Conservation (phyloP, 805 yeast species). For the Cyberlindnera americana region DNA sequence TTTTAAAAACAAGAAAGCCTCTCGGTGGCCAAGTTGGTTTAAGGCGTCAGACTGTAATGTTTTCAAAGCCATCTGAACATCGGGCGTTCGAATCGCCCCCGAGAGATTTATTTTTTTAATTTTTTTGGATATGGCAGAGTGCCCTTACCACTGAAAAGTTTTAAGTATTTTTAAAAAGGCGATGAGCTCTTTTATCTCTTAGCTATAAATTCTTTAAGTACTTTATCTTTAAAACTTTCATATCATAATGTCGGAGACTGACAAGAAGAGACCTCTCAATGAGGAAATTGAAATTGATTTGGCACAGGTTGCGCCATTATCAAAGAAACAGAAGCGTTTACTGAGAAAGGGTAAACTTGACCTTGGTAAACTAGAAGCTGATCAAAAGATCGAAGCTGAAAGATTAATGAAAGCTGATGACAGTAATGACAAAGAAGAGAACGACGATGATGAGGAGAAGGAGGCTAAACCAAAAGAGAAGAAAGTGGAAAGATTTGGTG, state of each 20-base stretch:
- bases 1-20: constrained; percentile 15
- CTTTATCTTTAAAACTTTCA: too few relatives aligned
- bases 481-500: constrained; percentile 54
- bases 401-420: constrained; percentile 37
- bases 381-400: constrained; percentile 36
- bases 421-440: constrained; percentile 16
- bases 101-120: constrained; percentile 33
- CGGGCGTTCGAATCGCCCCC: constrained; percentile 52
- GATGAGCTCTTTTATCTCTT: constrained; percentile 12
- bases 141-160: constrained; percentile 3
- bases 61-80: constrained; percentile 39
- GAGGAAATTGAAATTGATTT: constrained; percentile 63
- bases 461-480: constrained; percentile 30
- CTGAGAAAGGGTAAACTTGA: constrained; percentile 74
- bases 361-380: constrained; percentile 48
- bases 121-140: not conserved
- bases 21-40: constrained; percentile 45
- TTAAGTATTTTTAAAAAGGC: constrained; percentile 3
- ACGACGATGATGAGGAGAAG: constrained; percentile 20
- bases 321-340: constrained; percentile 86
- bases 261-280: constrained; percentile 20
- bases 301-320: constrained; percentile 71
- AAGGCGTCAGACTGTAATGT: constrained; percentile 43
- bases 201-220: not conserved
- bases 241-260: constrained; percentile 11